These are phyloP conservation scores for Erysiphe neolycopersici DNA, from an alignment of 2,329 filamentous ascomycete genomes.

Conservation along the genomic window DNA sequence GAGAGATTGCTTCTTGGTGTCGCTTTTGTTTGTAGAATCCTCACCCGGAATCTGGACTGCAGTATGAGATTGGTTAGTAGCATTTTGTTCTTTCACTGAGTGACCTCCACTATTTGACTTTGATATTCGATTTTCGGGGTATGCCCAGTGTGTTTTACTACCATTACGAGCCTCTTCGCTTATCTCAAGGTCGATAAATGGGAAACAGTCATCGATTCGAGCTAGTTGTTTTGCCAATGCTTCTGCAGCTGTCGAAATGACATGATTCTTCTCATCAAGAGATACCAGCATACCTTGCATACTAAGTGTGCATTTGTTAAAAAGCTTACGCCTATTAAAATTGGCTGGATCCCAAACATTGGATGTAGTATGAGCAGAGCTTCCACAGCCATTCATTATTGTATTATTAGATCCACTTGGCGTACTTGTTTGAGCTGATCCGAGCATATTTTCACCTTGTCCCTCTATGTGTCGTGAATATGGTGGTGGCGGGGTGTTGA, in stretches of 20 bases:
- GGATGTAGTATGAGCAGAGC: conserved; percentile 6
- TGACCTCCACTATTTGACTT: conserved; percentile 39
- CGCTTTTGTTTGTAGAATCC: conserved; percentile 61
- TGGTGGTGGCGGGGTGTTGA: conserved; percentile 23
- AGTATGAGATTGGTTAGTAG: conserved; percentile 34
- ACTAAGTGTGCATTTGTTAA: conserved; percentile 49
- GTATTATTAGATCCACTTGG: conserved; percentile 12
- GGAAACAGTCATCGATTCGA: conserved; percentile 68
- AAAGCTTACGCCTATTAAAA: conserved; percentile 42
- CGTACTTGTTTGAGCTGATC: conserved; percentile 9
- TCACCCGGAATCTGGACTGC: conserved; percentile 55
- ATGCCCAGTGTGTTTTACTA: conserved; percentile 83
- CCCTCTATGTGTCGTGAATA: conserved; percentile 15
- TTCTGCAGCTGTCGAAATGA: conserved; percentile 77
- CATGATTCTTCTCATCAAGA: conserved; percentile 92
- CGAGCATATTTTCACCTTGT: conserved; percentile 8
- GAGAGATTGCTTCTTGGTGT: conserved; percentile 59
- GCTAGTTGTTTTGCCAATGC: conserved; percentile 62
- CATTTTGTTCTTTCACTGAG: conserved; percentile 50
- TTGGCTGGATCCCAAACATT: conserved; percentile 27
- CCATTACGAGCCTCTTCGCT: conserved; percentile 87
- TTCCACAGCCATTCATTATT: conserved; percentile 9
- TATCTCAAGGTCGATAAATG: conserved; percentile 66
- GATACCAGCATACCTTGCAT: conserved; percentile 70
- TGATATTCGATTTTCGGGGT: conserved; percentile 52